A percentile compares a stretch with the other conserved stretches of the same genome.
phyloP scores from a whole-genome alignment of 352 stramenopile species.

The Plasmopara viticola region DNA sequence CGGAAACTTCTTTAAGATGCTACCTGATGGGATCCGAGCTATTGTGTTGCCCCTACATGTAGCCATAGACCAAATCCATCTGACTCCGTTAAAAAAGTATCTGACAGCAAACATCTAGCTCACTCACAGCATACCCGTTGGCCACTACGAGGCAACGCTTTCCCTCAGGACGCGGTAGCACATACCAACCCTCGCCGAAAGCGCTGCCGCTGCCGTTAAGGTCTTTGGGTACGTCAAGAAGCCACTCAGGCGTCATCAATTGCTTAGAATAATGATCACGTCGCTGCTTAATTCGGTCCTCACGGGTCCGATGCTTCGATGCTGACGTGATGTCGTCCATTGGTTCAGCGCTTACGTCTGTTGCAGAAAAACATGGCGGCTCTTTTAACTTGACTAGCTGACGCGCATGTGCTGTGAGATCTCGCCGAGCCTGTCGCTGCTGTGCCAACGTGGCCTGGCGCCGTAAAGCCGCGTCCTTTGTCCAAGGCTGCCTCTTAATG shows the following conservation, averaged over 20 bases:
- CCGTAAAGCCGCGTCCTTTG: conserved; percentile 45
- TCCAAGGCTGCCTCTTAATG: conserved; percentile 67
- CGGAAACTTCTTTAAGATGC: conserved; percentile 81
- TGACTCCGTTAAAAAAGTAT: neutral
- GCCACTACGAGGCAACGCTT: conserved; percentile 87
- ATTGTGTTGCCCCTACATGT: conserved; percentile 61
- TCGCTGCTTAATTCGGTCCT: conserved; percentile 70
- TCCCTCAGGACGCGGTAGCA: conserved; percentile 87
- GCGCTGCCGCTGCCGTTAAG: conserved; percentile 73
- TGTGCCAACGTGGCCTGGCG: conserved; percentile 51
- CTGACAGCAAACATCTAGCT: neutral
- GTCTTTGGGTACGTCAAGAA: conserved; percentile 78
- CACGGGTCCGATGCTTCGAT: conserved; percentile 56
- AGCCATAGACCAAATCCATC: neutral
- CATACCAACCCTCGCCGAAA: conserved; percentile 82
- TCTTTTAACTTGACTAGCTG: conserved; percentile 40
- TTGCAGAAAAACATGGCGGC: conserved; percentile 12
- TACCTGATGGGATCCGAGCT: conserved; percentile 69
- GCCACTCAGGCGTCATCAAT: conserved; percentile 87
- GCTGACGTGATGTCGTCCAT: conserved; percentile 23
- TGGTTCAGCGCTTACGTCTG: conserved; percentile 10
- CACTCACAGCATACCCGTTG: conserved; percentile 43
- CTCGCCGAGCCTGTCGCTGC: conserved; percentile 68
- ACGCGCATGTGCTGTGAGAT: conserved; percentile 75
- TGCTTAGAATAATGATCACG: conserved; percentile 75